Base-by-base conservation (phyloP, 257 asterid genomes). In the Sherardia arvensis region DNA sequence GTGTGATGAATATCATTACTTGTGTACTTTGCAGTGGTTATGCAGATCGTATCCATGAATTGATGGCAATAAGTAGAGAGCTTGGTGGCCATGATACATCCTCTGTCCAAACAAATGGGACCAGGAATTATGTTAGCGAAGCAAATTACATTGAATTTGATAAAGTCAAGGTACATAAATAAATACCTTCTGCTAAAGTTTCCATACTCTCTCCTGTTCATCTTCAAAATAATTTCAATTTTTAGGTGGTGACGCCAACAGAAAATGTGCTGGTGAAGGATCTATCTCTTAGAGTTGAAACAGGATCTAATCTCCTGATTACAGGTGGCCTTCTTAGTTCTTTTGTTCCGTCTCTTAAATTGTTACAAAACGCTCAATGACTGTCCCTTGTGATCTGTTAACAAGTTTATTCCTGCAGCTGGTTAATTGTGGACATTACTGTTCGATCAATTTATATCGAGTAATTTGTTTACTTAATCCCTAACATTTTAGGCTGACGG, bases 241-340 rank as follows among this genome's bases (percentile, higher is more conserved):
- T 78, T 68, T 88, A 93, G 99, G 97, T 93, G 72, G 99, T 93
- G 75, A 93, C 99, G 36, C 99, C 99, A 36, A 87, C 96, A 69
- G 92, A 86, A 66, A 93, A 93, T 80, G 96, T 93, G 62, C 77
- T 93, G 81, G 99, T 93, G 56, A 87, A 93, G 79, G 91, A 83
- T 76, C 78, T 93, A 82, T 74, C 87, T 61, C 80, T 93, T 33
- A 84, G 79, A 79, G 96, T 93, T 75, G 97, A 90, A 83, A 66
- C 96, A n/a, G 99, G 99, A 66, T 90, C 99, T 28, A 93, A 93
- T 83, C 99, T 93, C 67, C 83, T 93, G 85, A 93, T 93, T 69
- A 93, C 99, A 64, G 99, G 99, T 93, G 71, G 67, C 48, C 61
- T 57, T 30, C 40, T n/a, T n/a, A n/a, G n/a, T n/a, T n/a, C n/a